phyloP scores from a whole-genome alignment of 176 grass and related monocot genomes.

The Juncus inflexus region DNA sequence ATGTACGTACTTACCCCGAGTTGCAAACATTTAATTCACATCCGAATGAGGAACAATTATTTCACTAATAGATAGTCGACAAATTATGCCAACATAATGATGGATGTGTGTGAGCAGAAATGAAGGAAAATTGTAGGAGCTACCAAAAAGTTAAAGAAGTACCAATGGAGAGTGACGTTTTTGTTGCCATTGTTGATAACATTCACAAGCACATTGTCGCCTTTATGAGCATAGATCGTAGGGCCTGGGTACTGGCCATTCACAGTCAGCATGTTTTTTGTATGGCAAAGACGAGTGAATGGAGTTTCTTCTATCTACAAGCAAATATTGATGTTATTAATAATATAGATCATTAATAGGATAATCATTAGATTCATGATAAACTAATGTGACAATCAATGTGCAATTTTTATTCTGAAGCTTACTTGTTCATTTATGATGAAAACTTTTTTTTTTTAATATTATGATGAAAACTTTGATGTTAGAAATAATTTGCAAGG shows the following conservation, averaged over 20 bases:
- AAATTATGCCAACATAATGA: no score
- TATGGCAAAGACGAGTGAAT: slow-evolving; percentile 46
- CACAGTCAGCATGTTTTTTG: slow-evolving; percentile 59
- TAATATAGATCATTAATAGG: not conserved
- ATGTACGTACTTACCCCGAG: no score
- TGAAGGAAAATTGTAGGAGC: not conserved
- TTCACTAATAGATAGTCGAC: no score
- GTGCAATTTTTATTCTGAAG: not conserved
- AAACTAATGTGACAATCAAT: not conserved
- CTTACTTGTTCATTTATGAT: not conserved
- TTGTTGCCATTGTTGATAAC: slow-evolving; percentile 50
- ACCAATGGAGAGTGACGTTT: slow-evolving; percentile 80
- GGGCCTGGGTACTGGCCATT: slow-evolving; percentile 70
- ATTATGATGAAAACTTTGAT: not conserved
- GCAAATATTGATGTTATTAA: not conserved
- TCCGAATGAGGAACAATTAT: no score
- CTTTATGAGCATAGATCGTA: slow-evolving; percentile 51
- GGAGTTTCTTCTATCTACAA: slow-evolving; percentile 50
- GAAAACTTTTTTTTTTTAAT: not conserved
- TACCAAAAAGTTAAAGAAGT: not conserved
- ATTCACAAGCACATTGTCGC: slow-evolving; percentile 50
- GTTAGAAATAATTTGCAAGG: not conserved
- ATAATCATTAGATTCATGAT: not conserved
- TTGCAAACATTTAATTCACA: no score
- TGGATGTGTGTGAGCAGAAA: not conserved